These are phyloP conservation scores for Gentiana straminea DNA, from an alignment of 257 asterid genomes.

Conservation along the genomic window DNA sequence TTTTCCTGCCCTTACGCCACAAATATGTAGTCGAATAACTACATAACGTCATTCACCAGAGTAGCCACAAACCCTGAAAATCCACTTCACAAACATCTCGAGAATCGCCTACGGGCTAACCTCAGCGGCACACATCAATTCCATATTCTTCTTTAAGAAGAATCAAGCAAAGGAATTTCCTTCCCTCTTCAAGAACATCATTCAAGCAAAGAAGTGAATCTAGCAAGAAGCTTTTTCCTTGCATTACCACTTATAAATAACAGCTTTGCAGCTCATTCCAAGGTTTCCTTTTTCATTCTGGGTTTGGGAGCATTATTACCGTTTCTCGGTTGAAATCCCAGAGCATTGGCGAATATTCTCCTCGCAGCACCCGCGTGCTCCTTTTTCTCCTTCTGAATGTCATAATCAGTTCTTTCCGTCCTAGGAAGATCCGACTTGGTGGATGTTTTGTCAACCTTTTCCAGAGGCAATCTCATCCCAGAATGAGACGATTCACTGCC, in stretches of 20 bases:
- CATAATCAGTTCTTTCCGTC: slow-evolving; percentile 17
- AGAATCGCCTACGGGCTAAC: too few relatives aligned
- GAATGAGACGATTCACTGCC: slow-evolving; percentile 17
- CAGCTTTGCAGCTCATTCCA: slow-evolving; percentile 7
- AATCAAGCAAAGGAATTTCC: background rate
- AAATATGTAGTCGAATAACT: too few relatives aligned
- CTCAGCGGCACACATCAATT: too few relatives aligned
- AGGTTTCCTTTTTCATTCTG: slow-evolving; percentile 24
- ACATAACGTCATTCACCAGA: too few relatives aligned
- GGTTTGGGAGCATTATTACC: slow-evolving; percentile 24
- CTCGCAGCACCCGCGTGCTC: slow-evolving; percentile 92
- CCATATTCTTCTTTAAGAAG: too few relatives aligned
- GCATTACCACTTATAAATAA: background rate
- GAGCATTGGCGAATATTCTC: slow-evolving; percentile 85
- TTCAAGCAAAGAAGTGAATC: background rate
- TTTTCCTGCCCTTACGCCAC: too few relatives aligned
- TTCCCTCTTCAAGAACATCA: background rate
- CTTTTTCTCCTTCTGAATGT: slow-evolving; percentile 27
- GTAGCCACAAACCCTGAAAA: too few relatives aligned
- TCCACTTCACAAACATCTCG: too few relatives aligned
- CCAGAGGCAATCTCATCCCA: slow-evolving; percentile 15
- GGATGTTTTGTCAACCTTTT: slow-evolving; percentile 7
- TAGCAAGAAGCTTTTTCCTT: slow-evolving; percentile 2
- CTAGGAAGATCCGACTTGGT: slow-evolving; percentile 18
- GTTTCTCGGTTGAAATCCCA: slow-evolving; percentile 51